phyloP scores from a whole-genome alignment of 352 stramenopile genomes.

The Phytophthora nicotianae region DNA sequence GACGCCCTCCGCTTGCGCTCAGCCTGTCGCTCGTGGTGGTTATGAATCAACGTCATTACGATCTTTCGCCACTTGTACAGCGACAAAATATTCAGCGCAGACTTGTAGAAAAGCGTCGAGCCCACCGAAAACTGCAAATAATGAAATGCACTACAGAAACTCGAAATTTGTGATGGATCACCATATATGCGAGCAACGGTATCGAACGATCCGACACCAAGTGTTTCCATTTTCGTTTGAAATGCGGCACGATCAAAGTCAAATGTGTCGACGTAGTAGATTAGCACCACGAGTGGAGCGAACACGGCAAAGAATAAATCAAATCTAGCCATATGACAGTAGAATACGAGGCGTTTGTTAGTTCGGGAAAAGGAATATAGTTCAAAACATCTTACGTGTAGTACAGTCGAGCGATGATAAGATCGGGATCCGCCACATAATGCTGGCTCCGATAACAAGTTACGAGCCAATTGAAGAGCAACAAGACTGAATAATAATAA shows the following conservation, averaged over 20 bases:
- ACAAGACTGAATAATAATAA: conserved; percentile 42
- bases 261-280: conserved; percentile 44
- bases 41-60: conserved; percentile 41
- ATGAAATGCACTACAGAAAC: conserved; percentile 44
- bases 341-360: no score
- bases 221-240: conserved; percentile 25
- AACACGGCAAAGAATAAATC: conserved; percentile 64
- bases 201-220: conserved; percentile 34
- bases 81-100: conserved; percentile 40
- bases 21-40: conserved; percentile 24
- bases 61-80: conserved; percentile 60
- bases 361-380: no score
- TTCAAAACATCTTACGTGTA: conserved; percentile 24
- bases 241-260: conserved; percentile 42
- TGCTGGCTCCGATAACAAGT: conserved; percentile 53
- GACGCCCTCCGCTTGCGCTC: conserved; percentile 16
- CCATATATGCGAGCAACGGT: conserved; percentile 41
- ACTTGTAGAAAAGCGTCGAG: conserved; percentile 41
- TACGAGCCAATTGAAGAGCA: conserved; percentile 50
- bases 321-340: no score
- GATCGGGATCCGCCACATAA: conserved; percentile 27
- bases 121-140: conserved; percentile 36
- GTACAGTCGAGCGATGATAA: conserved; percentile 43
- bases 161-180: conserved; percentile 40
- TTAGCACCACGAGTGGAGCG: conserved; percentile 42